Evolutionary conservation across 805 yeast species (phyloP).

Genomic region (Candida sphagnicola): DNA sequence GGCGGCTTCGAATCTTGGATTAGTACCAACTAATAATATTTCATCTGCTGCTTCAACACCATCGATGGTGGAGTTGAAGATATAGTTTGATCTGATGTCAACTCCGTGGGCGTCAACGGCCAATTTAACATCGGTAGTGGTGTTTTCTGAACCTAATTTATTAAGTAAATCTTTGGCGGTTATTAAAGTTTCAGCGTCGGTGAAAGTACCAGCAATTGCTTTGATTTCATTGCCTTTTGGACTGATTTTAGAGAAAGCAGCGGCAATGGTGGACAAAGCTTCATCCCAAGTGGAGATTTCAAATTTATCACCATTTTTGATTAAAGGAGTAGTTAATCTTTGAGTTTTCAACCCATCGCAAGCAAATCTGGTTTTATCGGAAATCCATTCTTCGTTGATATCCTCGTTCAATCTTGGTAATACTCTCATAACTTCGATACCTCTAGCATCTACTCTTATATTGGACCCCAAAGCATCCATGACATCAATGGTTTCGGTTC

Average conservation of each 20-base stretch:
- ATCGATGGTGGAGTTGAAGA: slow-evolving; percentile 73
- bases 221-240: slow-evolving; percentile 71
- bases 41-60: slow-evolving; percentile 84
- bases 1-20: slow-evolving; percentile 89
- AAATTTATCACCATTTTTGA: slow-evolving; percentile 66
- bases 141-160: slow-evolving; percentile 75
- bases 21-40: slow-evolving; percentile 76
- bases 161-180: slow-evolving; percentile 77
- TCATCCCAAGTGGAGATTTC: slow-evolving; percentile 84
- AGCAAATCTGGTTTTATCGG: slow-evolving; percentile 83
- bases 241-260: slow-evolving; percentile 50
- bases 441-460: slow-evolving; percentile 81
- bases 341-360: slow-evolving; percentile 84
- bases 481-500: slow-evolving; percentile 83
- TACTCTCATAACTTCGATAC: slow-evolving; percentile 82
- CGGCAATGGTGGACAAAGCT: slow-evolving; percentile 66
- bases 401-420: slow-evolving; percentile 84
- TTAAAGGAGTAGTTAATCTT: slow-evolving; percentile 76
- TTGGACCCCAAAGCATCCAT: slow-evolving; percentile 80
- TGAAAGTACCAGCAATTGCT: slow-evolving; percentile 77
- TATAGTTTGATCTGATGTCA: slow-evolving; percentile 73
- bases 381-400: slow-evolving; percentile 87
- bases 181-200: slow-evolving; percentile 79
- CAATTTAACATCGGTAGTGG: slow-evolving; percentile 64
- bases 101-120: slow-evolving; percentile 60